Percentiles rank a stretch among this genome's conserved stretches.
phyloP scores from a whole-genome alignment of 768 basidiomycete species.

The Punctularia strigosozonata region DNA sequence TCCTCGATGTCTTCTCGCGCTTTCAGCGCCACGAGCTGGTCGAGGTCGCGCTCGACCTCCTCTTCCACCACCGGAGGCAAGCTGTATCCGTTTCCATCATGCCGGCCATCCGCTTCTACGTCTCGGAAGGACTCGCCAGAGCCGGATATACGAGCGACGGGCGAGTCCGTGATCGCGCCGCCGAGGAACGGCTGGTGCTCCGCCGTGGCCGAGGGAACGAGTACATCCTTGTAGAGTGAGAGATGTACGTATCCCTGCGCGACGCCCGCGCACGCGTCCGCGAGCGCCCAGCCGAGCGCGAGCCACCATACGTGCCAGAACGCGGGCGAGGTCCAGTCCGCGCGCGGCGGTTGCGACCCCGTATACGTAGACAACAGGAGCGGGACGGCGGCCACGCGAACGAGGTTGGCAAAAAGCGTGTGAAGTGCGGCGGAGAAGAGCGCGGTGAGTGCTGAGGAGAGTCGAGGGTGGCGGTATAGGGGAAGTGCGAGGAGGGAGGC shows the following conservation, averaged over 20 bases:
- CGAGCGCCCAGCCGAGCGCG: constrained; percentile 63
- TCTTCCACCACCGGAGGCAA: constrained; percentile 17
- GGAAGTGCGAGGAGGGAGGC: constrained; percentile 17
- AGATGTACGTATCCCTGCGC: constrained; percentile 64
- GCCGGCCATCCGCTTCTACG: not conserved
- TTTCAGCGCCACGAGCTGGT: constrained; percentile 50
- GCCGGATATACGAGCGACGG: not conserved
- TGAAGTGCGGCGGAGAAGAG: constrained; percentile 31
- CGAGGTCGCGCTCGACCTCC: constrained; percentile 55
- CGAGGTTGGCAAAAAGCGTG: constrained; percentile 36
- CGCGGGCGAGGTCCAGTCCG: constrained; percentile 40
- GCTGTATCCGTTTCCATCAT: too few species aligned
- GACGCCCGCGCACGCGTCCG: constrained; percentile 54
- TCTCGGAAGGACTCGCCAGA: not conserved
- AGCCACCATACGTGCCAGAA: constrained; percentile 71
- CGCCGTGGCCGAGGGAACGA: constrained; percentile 34
- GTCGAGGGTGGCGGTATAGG: constrained; percentile 12
- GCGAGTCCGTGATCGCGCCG: not conserved
- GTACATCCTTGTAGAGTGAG: constrained; percentile 54
- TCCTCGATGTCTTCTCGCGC: constrained; percentile 67
- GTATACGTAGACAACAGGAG: constrained; percentile 39
- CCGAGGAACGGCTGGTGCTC: constrained; percentile 18
- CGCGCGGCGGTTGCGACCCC: constrained; percentile 29
- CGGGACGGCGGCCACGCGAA: constrained; percentile 44
- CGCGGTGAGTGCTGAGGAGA: constrained; percentile 14